These are phyloP conservation scores for Fusarium domesticum DNA, from an alignment of 2,329 filamentous ascomycete genomes.

Conservation along the genomic window DNA sequence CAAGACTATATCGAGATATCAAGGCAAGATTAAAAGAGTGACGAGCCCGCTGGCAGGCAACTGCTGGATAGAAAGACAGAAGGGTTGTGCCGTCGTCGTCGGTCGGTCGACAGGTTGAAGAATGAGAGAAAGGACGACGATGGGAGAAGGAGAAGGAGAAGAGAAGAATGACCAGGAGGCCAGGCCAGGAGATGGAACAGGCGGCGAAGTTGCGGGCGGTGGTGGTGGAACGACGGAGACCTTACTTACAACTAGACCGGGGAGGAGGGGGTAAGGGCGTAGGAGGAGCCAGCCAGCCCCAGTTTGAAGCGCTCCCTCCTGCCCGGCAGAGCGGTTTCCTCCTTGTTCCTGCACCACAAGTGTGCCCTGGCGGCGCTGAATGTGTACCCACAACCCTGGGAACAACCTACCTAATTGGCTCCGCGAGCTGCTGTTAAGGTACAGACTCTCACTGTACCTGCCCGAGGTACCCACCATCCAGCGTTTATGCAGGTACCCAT, in stretches of 20 bases:
- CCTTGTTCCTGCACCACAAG: neutral
- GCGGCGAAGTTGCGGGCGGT: neutral
- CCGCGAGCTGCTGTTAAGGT: too few species aligned
- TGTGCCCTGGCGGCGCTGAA: too few species aligned
- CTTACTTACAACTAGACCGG: too few species aligned
- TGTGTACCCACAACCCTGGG: too few species aligned
- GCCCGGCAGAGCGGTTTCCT: neutral
- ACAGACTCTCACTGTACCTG: too few species aligned
- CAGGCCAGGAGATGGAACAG: slow-evolving; percentile 3
- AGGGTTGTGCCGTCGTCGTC: slow-evolving; percentile 23
- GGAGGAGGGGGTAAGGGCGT: too few species aligned
- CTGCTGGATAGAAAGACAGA: slow-evolving; percentile 25
- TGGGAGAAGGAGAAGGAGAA: slow-evolving; percentile 30
- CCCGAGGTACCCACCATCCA: too few species aligned
- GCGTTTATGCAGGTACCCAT: too few species aligned
- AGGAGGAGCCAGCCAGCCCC: neutral
- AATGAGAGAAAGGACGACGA: slow-evolving; percentile 33
- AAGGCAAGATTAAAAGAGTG: slow-evolving; percentile 35
- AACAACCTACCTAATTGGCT: too few species aligned
- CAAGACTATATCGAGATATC: slow-evolving; percentile 20
- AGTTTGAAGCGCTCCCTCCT: neutral
- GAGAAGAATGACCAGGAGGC: slow-evolving; percentile 23
- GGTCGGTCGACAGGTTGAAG: slow-evolving; percentile 37
- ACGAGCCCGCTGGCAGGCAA: slow-evolving; percentile 56
- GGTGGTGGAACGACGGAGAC: neutral